Base-by-base conservation (phyloP, 2,329 filamentous ascomycete species). In the Xylariaceae sp. region DNA sequence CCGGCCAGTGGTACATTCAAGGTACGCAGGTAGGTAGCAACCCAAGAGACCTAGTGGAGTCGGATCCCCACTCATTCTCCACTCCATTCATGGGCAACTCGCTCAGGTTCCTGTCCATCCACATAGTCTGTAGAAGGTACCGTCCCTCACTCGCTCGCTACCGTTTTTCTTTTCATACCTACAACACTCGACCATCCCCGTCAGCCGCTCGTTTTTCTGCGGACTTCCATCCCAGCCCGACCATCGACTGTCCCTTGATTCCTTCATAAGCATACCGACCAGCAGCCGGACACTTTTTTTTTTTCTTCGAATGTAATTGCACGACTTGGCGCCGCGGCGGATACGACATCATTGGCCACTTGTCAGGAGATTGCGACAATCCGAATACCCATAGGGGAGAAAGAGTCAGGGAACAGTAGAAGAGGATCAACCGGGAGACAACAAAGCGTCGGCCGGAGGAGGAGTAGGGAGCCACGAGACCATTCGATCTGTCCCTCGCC, bases 111-210 rank as follows among this genome's bases (percentile, higher is more conserved):
- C 44, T 46, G 30, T 53, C 44, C 47, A 44, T 56, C 19, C 19
- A 19, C 19, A 19, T 19, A 19, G 19, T 19, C 19, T 19, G 19
- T 19, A 19, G 19, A 19, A 19, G 19, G 56, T 50, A 56, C 56
- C 53, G 53, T 56, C 50, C 35, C 43, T 44, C 47, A 30, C 51
- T 47, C 39, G 30, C 47, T 59, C 57, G 47, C 54, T 59, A 42
- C 54, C 51, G 35, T 40, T 51, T 45, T 51, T 45, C 50, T 41
- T 55, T 60, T 58, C 47, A 46, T 51, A 55, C 53, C 55, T 19
- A 55, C 53, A 56, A 45, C 19, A 48, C 53, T 51, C 41, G 53
- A 52, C 52, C 53, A 60, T 55, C 55, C 58, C 53, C 57, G 55
- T 57, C 51, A 47, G 27, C 54, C 26, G 30, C 43, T 37, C 35